phyloP scores from a whole-genome alignment of 148 eudicot species.

The Cornus controversa region DNA sequence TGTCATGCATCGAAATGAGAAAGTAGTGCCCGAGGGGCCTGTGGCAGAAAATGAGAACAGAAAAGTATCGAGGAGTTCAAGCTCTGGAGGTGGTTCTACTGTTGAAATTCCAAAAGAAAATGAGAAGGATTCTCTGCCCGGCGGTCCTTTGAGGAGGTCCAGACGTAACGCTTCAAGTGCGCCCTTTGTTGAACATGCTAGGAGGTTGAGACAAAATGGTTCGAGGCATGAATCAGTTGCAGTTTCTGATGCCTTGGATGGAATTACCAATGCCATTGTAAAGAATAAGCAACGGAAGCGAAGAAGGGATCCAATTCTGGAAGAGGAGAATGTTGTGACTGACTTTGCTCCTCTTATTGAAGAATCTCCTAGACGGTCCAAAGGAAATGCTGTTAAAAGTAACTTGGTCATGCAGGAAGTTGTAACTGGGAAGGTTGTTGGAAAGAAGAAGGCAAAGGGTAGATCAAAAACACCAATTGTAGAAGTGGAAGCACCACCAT shows the following conservation, averaged over 20 bases:
- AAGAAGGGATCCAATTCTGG: neutral
- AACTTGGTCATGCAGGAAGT: neutral
- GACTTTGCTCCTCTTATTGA: slow-evolving; percentile 9
- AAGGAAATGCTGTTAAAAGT: slow-evolving; percentile 4
- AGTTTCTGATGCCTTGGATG: slow-evolving; percentile 1
- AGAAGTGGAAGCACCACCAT: slow-evolving; percentile 8
- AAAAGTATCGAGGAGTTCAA: neutral
- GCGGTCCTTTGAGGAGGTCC: neutral
- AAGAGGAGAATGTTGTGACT: slow-evolving; percentile 5
- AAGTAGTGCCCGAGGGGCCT: neutral
- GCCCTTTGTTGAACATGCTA: neutral
- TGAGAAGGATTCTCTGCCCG: neutral
- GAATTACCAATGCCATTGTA: neutral
- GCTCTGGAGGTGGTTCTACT: neutral
- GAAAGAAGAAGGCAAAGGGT: neutral
- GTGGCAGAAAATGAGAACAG: slow-evolving; percentile 18
- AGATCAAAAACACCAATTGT: neutral
- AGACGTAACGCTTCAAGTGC: neutral
- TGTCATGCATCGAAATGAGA: slow-evolving; percentile 9
- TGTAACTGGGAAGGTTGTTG: slow-evolving; percentile 5
- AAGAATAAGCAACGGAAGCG: neutral
- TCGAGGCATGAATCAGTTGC: slow-evolving; percentile 9
- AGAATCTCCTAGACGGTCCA: slow-evolving; percentile 15
- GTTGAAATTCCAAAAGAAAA: neutral
- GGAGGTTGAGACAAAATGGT: slow-evolving; percentile 17